A percentile compares a stretch with the other conserved stretches of the same genome.
Evolutionary conservation across 306 rosid genomes (phyloP).

Genomic region (Quercus bicolor): DNA sequence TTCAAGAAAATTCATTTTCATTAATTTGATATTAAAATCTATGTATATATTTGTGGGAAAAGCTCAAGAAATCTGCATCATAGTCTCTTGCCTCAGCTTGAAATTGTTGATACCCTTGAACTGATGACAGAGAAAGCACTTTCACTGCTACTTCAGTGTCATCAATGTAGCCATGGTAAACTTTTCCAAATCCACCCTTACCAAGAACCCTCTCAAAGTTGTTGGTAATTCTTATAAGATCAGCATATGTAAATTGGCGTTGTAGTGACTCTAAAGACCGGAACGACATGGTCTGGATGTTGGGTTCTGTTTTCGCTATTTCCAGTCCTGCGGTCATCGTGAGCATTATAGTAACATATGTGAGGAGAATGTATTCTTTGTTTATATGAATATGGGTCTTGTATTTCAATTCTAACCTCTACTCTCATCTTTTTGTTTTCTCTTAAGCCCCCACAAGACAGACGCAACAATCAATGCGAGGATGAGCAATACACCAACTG

Average conservation of each 20-base stretch:
- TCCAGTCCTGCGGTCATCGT: neutral
- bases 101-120: slow-evolving; percentile 45
- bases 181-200: slow-evolving; percentile 50
- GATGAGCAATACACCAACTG: slow-evolving; percentile 32
- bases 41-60: neutral
- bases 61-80: neutral
- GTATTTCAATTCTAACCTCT: neutral
- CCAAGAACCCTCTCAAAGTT: slow-evolving; percentile 41
- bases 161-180: slow-evolving; percentile 39
- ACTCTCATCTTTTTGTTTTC: slow-evolving; percentile 15
- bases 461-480: slow-evolving; percentile 17
- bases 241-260: slow-evolving; percentile 34
- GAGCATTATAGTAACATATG: too few relatives aligned
- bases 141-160: slow-evolving; percentile 53
- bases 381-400: too few relatives aligned
- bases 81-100: slow-evolving; percentile 44
- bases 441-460: slow-evolving; percentile 16
- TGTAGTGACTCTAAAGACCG: slow-evolving; percentile 23
- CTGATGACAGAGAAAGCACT: slow-evolving; percentile 40
- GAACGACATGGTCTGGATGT: neutral
- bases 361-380: too few relatives aligned
- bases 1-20: neutral
- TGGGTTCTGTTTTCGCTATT: neutral
- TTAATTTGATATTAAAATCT: neutral
- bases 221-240: slow-evolving; percentile 37